phyloP scores from a whole-genome alignment of 2,329 filamentous ascomycete genomes.

The Pseudocercospora fuligena region DNA sequence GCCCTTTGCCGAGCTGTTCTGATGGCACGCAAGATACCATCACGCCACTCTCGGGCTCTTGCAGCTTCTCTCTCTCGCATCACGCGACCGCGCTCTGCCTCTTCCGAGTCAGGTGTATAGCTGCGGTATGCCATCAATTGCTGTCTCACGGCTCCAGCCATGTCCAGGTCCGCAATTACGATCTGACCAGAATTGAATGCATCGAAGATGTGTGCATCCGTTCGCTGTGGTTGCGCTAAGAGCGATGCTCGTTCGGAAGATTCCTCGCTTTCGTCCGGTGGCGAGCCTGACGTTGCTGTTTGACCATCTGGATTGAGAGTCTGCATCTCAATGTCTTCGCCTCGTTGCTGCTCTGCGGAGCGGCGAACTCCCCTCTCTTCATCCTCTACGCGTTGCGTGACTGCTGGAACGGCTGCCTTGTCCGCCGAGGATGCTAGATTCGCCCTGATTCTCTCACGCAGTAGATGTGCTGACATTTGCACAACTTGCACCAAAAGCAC shows the following conservation, averaged over 20 bases:
- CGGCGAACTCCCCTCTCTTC: constrained; percentile 63
- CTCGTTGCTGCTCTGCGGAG: constrained; percentile 41
- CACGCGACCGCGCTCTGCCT: constrained; percentile 15
- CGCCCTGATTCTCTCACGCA: constrained; percentile 55
- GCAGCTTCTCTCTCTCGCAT: constrained; percentile 25
- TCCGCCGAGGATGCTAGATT: constrained; percentile 28
- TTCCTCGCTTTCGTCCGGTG: constrained; percentile 18
- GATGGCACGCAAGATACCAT: constrained; percentile 2
- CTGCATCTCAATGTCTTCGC: constrained; percentile 49
- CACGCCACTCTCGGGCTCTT: constrained; percentile 8
- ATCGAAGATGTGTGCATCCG: constrained; percentile 47
- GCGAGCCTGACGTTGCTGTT: constrained; percentile 9
- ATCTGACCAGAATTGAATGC: constrained; percentile 54
- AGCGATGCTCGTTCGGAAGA: constrained; percentile 28
- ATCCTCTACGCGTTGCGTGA: constrained; percentile 60
- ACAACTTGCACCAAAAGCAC: constrained; percentile 61
- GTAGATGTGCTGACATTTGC: constrained; percentile 60
- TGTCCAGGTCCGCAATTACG: constrained; percentile 50
- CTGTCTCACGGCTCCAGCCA: constrained; percentile 48
- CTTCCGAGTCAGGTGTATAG: constrained; percentile 27
- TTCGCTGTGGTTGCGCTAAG: constrained; percentile 27
- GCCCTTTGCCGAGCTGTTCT: constrained; percentile 7
- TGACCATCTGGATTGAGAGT: constrained; percentile 35
- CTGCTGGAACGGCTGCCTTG: constrained; percentile 16
- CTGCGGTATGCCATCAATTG: constrained; percentile 47